These are phyloP conservation scores for Sanguinoderma infundibulare DNA, from an alignment of 1,284 basidiomycete genomes.

Conservation along the genomic window DNA sequence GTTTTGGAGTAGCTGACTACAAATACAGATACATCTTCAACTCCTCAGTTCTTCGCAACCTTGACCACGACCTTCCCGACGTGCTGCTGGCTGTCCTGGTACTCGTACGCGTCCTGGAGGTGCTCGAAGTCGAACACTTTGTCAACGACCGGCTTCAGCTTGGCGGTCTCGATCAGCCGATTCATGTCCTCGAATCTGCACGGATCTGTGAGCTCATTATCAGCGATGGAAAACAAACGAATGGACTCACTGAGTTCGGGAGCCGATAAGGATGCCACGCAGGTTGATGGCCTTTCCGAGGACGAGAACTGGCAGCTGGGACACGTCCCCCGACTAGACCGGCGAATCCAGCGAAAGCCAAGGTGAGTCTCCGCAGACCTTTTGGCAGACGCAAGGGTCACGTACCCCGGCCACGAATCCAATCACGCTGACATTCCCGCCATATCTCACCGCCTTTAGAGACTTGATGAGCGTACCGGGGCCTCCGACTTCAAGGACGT, in stretches of 20 bases:
- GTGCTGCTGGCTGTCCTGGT: conserved; percentile 39
- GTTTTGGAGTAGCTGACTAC: too few relatives aligned
- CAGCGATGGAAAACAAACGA: too few relatives aligned
- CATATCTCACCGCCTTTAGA: conserved; percentile 38
- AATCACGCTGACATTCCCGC: conserved; percentile 44
- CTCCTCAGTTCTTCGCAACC: background rate
- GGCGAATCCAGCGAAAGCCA: background rate
- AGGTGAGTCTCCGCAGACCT: background rate
- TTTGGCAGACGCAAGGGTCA: background rate
- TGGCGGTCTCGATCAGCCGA: conserved; percentile 36
- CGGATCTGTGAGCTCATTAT: too few relatives aligned
- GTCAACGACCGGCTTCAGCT: conserved; percentile 43
- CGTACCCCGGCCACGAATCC: conserved; percentile 40
- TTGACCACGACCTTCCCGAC: conserved; percentile 28
- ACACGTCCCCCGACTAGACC: conserved; percentile 6
- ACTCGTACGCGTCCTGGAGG: conserved; percentile 40
- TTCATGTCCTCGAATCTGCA: conserved; percentile 44
- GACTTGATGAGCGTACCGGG: conserved; percentile 44
- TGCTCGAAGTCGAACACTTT: conserved; percentile 48
- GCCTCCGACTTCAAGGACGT: conserved; percentile 49
- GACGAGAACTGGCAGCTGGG: conserved; percentile 12
- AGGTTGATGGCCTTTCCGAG: conserved; percentile 36
- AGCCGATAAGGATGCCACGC: background rate
- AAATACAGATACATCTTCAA: too few relatives aligned
- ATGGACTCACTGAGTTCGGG: too few relatives aligned